Conservation (phyloP, 78 protist species). For the Capsaspora owczarzaki region DNA sequence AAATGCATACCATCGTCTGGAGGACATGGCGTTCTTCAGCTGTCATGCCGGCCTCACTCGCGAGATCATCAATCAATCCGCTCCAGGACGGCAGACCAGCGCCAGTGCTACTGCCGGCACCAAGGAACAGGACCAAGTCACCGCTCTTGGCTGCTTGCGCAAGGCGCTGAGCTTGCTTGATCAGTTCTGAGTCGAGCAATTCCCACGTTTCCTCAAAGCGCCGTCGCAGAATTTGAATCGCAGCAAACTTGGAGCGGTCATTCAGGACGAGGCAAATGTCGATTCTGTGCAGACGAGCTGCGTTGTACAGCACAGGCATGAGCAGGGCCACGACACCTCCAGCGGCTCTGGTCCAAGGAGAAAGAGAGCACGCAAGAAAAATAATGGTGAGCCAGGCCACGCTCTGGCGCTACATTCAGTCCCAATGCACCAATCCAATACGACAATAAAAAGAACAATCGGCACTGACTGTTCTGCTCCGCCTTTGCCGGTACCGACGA, state of each 20-base stretch:
- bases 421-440: too few relatives aligned
- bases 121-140: constrained; percentile 36
- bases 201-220: not conserved
- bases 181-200: not conserved
- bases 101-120: constrained; percentile 41
- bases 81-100: constrained; percentile 64
- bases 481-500: constrained; percentile 61
- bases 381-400: too few relatives aligned
- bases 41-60: constrained; percentile 26
- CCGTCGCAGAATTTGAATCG: not conserved
- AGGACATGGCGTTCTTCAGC: constrained; percentile 18
- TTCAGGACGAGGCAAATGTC: constrained; percentile 53
- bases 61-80: constrained; percentile 31
- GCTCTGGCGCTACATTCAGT: too few relatives aligned
- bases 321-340: constrained; percentile 39
- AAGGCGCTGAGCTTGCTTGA: not conserved
- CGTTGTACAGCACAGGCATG: constrained; percentile 29
- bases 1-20: not conserved
- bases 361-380: too few relatives aligned
- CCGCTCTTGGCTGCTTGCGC: not conserved
- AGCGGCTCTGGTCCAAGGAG: constrained; percentile 9
- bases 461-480: constrained; percentile 14
- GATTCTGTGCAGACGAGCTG: constrained; percentile 8
- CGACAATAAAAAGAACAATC: not conserved
- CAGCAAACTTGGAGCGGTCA: constrained; percentile 13